These are phyloP conservation scores for bread wheat (Triticum aestivum) DNA, from an alignment of 176 grass and related monocot species.

Conservation along the genomic window DNA sequence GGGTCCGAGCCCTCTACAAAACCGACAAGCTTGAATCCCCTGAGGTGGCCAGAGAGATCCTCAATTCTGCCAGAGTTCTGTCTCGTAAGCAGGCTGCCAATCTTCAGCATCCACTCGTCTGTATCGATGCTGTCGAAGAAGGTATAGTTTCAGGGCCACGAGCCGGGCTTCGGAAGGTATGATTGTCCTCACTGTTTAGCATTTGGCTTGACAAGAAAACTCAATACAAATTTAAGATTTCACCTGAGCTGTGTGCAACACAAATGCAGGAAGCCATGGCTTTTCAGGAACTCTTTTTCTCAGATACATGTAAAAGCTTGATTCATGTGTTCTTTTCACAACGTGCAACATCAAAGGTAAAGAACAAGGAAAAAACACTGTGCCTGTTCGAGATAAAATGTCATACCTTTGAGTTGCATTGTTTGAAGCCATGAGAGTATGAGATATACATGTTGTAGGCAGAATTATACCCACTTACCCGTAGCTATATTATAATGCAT, in stretches of 20 bases:
- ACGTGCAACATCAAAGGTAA: constrained; percentile 76
- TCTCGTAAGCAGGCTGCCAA: constrained; percentile 65
- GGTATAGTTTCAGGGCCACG: constrained; percentile 71
- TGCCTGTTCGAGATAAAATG: neutral
- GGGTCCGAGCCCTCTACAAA: constrained; percentile 80
- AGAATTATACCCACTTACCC: neutral
- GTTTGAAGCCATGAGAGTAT: neutral
- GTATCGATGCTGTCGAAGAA: constrained; percentile 90
- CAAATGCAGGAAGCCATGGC: constrained; percentile 72
- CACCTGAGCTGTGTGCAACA: neutral
- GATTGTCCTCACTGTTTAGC: neutral
- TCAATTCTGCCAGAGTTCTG: constrained; percentile 83
- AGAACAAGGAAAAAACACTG: neutral
- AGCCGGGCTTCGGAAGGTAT: constrained; percentile 84
- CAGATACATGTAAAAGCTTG: constrained; percentile 80
- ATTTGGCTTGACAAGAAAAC: neutral
- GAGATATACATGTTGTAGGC: neutral
- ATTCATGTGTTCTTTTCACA: constrained; percentile 85
- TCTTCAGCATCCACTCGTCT: constrained; percentile 68
- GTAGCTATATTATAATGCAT: neutral
- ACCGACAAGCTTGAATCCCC: constrained; percentile 72
- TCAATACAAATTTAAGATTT: neutral
- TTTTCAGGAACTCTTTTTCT: constrained; percentile 66
- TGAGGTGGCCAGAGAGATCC: constrained; percentile 73
- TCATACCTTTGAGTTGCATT: neutral